These are phyloP conservation scores for Plasmodium knowlesi DNA, from an alignment of 169 alveolate species.

Conservation along the genomic window DNA sequence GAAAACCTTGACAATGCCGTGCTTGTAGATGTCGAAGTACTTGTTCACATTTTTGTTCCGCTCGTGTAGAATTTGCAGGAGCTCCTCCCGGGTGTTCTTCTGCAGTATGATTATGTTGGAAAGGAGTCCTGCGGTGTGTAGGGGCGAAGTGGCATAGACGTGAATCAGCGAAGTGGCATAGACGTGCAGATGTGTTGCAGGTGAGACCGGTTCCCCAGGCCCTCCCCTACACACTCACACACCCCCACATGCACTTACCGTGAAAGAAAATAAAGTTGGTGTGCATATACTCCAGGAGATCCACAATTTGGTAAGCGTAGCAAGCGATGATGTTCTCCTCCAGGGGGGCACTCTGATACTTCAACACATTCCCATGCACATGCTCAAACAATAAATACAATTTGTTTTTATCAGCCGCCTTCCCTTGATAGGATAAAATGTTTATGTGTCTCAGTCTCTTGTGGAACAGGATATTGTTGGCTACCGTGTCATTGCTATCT, in stretches of 20 bases:
- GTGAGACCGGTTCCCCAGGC: background rate
- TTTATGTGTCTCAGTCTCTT: conserved; percentile 65
- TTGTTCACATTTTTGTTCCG: conserved; percentile 45
- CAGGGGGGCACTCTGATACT: conserved; percentile 38
- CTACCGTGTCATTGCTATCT: conserved; percentile 64
- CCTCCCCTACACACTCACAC: background rate
- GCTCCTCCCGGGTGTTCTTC: conserved; percentile 59
- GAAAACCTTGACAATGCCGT: conserved; percentile 60
- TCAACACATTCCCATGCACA: conserved; percentile 46
- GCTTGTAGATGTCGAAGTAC: conserved; percentile 63
- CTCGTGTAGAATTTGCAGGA: conserved; percentile 37
- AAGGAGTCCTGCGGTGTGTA: conserved; percentile 4
- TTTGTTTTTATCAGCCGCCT: conserved; percentile 61
- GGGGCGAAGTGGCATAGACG: background rate
- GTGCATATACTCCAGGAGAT: conserved; percentile 64
- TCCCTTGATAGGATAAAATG: conserved; percentile 59
- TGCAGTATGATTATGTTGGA: conserved; percentile 48
- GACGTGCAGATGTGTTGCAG: background rate
- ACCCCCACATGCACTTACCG: background rate
- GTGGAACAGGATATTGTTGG: conserved; percentile 62
- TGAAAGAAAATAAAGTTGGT: conserved; percentile 55
- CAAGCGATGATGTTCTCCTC: conserved; percentile 65
- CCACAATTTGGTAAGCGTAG: conserved; percentile 61
- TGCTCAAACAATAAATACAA: conserved; percentile 46
- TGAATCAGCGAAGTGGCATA: background rate